phyloP scores from a whole-genome alignment of 768 basidiomycete species.

The Tephrocybe sp. region DNA sequence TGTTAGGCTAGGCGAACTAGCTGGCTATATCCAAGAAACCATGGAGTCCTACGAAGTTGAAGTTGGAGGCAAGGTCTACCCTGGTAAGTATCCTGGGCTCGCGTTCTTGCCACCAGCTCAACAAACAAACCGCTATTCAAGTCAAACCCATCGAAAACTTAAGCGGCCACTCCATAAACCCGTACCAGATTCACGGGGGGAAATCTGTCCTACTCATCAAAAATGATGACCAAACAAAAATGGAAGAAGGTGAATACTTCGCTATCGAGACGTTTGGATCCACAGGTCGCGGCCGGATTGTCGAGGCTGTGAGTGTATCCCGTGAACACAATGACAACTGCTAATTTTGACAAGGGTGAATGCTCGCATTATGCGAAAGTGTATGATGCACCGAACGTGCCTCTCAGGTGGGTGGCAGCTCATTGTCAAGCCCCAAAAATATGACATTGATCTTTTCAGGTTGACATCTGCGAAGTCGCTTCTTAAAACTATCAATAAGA shows the following conservation, averaged over 20 bases:
- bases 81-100: slow-evolving; percentile 51
- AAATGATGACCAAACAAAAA: slow-evolving; percentile 88
- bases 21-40: slow-evolving; percentile 90
- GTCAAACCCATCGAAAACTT: slow-evolving; percentile 95
- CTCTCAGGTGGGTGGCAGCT: slow-evolving; percentile 58
- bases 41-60: slow-evolving; percentile 99
- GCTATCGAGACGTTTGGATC: slow-evolving; percentile 99
- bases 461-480: slow-evolving; percentile 84
- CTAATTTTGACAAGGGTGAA: slow-evolving; percentile 60
- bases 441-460: slow-evolving; percentile 34
- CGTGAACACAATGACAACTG: no score
- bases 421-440: not conserved
- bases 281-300: slow-evolving; percentile 88
- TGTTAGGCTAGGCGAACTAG: slow-evolving; percentile 89
- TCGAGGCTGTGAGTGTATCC: slow-evolving; percentile 62
- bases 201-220: slow-evolving; percentile 92
- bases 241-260: slow-evolving; percentile 99
- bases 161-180: slow-evolving; percentile 91
- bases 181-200: slow-evolving; percentile 90
- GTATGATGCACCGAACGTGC: slow-evolving; percentile 66
- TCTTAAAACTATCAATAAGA: slow-evolving; percentile 83
- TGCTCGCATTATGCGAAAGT: slow-evolving; percentile 90
- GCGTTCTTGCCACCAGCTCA: no score
- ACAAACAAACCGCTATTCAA: no score
- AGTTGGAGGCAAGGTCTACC: slow-evolving; percentile 78